phyloP scores from a whole-genome alignment of 1,139 yeast genomes.

The Saccharomyces hybrid region DNA sequence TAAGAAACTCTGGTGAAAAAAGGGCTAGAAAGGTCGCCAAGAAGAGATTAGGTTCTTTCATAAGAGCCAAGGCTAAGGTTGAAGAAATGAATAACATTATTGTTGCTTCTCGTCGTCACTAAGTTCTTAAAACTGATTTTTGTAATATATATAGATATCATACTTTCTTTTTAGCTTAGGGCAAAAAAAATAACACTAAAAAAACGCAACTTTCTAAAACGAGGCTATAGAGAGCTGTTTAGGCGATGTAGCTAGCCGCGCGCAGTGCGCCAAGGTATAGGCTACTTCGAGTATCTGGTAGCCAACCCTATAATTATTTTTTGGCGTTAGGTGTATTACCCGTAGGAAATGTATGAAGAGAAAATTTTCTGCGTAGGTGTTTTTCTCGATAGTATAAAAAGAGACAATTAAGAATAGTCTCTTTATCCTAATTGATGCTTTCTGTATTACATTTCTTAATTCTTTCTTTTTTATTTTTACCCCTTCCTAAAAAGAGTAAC shows the following conservation, averaged over 20 bases:
- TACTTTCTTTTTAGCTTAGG: neutral
- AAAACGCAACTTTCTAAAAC: neutral
- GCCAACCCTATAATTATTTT: neutral
- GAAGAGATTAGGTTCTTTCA: constrained; percentile 99
- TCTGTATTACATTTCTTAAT: neutral
- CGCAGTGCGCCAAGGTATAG: too few species aligned
- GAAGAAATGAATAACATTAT: constrained; percentile 97
- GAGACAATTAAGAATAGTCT: too few species aligned
- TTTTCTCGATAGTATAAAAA: neutral
- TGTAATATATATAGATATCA: neutral
- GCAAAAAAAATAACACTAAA: neutral
- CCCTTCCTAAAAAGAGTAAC: constrained; percentile 32
- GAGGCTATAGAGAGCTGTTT: too few species aligned
- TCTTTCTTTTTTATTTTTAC: constrained; percentile 1
- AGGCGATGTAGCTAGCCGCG: too few species aligned
- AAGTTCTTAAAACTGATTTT: constrained; percentile 21
- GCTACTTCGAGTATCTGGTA: neutral
- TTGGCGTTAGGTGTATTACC: neutral
- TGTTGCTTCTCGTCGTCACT: constrained; percentile 92
- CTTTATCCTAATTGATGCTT: too few species aligned
- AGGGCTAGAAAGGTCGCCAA: constrained; percentile 99
- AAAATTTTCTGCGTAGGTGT: neutral
- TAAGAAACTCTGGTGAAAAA: constrained; percentile 99
- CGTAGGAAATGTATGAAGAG: neutral
- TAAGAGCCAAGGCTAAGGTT: constrained; percentile 99